Evolutionary conservation across 306 rosid genomes (phyloP).

Genomic region (Crotalaria pallida): DNA sequence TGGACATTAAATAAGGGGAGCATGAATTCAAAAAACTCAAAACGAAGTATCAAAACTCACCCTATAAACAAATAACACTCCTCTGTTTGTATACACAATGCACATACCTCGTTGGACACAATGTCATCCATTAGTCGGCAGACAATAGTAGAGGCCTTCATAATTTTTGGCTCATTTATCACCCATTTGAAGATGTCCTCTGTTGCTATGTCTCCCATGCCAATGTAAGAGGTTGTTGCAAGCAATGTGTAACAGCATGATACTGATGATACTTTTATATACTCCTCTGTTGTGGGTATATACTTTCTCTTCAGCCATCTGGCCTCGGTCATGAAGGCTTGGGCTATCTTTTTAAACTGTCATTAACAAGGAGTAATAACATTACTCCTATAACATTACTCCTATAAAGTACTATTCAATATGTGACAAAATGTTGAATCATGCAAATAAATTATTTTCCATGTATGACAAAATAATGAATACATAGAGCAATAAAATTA

Average conservation of each 20-base stretch:
- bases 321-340: constrained; percentile 35
- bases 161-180: constrained; percentile 17
- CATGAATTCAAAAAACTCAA: too few relatives aligned
- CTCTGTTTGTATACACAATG: too few relatives aligned
- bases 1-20: too few relatives aligned
- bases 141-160: constrained; percentile 13
- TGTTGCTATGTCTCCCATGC: constrained; percentile 22
- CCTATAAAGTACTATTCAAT: too few relatives aligned
- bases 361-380: background rate
- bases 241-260: background rate
- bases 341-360: constrained; percentile 11
- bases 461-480: too few relatives aligned
- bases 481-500: too few relatives aligned
- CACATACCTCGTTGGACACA: constrained; percentile 31
- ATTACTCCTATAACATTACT: too few relatives aligned
- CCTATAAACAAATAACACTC: too few relatives aligned
- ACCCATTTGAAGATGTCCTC: constrained; percentile 37
- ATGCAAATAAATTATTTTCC: too few relatives aligned
- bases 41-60: background rate
- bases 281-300: constrained; percentile 36
- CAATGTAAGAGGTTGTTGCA: constrained; percentile 12
- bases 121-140: constrained; percentile 44
- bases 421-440: too few relatives aligned
- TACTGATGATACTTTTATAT: background rate
- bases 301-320: constrained; percentile 32